A percentile compares a stretch with the other conserved stretches of the same genome.
Conservation (phyloP, 768 basidiomycete species). For the Tulasnella calospora region DNA sequence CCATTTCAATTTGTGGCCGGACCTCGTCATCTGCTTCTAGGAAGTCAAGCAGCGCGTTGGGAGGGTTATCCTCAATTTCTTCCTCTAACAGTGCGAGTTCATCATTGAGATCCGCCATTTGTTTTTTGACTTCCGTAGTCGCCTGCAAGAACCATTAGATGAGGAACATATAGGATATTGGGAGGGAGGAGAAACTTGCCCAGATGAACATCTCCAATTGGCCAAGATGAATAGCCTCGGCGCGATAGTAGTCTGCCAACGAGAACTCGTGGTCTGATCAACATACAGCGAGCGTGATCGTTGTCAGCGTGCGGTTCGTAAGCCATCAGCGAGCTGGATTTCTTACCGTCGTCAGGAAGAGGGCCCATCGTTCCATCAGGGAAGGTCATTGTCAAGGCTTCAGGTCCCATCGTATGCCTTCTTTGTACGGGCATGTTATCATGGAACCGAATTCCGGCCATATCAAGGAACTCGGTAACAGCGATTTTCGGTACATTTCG, state of each 20-base stretch:
- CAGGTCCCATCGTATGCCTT: constrained; percentile 19
- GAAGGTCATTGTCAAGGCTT: not conserved
- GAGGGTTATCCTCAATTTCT: constrained; percentile 23
- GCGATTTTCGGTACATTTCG: not conserved
- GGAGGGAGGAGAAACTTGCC: constrained; percentile 4
- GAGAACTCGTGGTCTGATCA: constrained; percentile 17
- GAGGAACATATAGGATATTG: not conserved
- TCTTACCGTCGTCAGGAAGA: constrained; percentile 13
- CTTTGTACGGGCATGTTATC: constrained; percentile 25
- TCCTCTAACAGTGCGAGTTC: constrained; percentile 21
- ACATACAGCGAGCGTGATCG: no score
- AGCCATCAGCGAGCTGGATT: not conserved
- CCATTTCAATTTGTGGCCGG: constrained; percentile 13
- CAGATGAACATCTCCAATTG: constrained; percentile 13
- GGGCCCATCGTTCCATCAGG: constrained; percentile 15
- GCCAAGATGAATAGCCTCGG: not conserved
- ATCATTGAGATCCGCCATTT: constrained; percentile 10
- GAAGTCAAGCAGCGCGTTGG: constrained; percentile 11
- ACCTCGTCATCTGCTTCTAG: constrained; percentile 16
- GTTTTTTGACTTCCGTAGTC: constrained; percentile 6
- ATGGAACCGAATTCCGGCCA: constrained; percentile 20
- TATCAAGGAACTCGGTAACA: constrained; percentile 18
- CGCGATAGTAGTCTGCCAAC: constrained; percentile 20
- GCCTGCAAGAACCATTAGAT: constrained; percentile 2
- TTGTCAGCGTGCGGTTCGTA: not conserved